phyloP scores from a whole-genome alignment of 1,284 basidiomycete species.

The Malassezia restricta region DNA sequence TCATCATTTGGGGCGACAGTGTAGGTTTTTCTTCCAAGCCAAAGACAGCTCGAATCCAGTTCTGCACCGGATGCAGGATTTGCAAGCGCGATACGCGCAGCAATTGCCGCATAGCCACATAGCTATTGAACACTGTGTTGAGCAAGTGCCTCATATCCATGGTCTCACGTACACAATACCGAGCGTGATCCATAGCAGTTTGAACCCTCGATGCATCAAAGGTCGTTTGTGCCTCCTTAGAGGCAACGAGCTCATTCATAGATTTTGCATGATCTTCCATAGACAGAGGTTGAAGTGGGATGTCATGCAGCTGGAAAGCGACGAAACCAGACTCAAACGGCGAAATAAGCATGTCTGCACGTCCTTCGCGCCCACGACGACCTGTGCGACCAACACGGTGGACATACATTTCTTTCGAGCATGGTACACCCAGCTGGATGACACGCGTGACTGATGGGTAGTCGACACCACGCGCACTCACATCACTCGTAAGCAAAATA shows the following conservation, averaged over 20 bases:
- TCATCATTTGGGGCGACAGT: not conserved
- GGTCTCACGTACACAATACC: constrained; percentile 1
- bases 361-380: constrained; percentile 59
- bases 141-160: not conserved
- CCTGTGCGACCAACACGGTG: constrained; percentile 88
- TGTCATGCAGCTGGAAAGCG: constrained; percentile 55
- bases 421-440: constrained; percentile 77
- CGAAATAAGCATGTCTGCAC: constrained; percentile 74
- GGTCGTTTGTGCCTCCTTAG: not conserved
- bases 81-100: constrained; percentile 2
- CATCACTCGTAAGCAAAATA: constrained; percentile 48
- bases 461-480: constrained; percentile 49
- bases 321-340: constrained; percentile 72
- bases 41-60: not conserved
- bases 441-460: constrained; percentile 72
- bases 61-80: not conserved
- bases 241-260: not conserved
- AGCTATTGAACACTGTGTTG: constrained; percentile 22
- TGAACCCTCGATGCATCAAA: not conserved
- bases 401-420: constrained; percentile 64
- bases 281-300: constrained; percentile 54
- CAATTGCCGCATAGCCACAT: constrained; percentile 8
- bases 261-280: not conserved
- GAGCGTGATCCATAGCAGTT: not conserved
- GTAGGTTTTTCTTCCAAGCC: not conserved